Base-by-base conservation (phyloP, 345 rosid genomes). In the Lumnitzera racemosa region DNA sequence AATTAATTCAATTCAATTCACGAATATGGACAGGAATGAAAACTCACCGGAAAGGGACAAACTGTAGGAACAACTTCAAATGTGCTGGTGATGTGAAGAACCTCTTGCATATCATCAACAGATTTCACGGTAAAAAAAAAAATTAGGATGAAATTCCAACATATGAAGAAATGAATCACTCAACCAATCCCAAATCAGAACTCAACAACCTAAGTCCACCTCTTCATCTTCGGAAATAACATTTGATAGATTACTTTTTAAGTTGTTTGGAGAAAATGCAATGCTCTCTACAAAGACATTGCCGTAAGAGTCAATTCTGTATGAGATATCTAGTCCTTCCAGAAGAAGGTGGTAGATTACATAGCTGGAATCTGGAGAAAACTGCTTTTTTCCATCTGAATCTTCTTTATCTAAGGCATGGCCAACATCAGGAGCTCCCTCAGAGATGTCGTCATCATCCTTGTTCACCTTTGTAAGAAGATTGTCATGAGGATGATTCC, bases 321-420 rank as follows among this genome's bases (percentile, higher is more conserved):
- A 92, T 5, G 86, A 78, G 68, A 89, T 73, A 66, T 89, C 89
- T 52, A 85, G 70, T 53, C 87, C 89, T 70, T 87, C 98, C 79
- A 89, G 72, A 62, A 76, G 54, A 62, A 89, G 77, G 76, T 87
- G 98, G 75, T 87, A 92, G 8, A 78, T 59, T 31, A 75, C 64
- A 41, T 67, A 49, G 11, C 55, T 70, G 0, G 72, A 58, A 49
- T 62, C 63, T 24, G 24, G 25, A 56, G 54, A 24, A 17, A 8
- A 59, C 57, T 11, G 12, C 23, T 57, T 71, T 20, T 13, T 48
- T 54, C 50, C 65, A 13, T 11, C 56, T 2, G 57, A 61, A 61
- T 46, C 67, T 57, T 67, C 76, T 57, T 58, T 72, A 31, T 73
- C 78, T 10, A 24, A 62, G 60, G 47, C 51, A 9, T 62, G 48